Base-by-base conservation (phyloP, 179 eudicot species). In the Patellifolia procumbens region DNA sequence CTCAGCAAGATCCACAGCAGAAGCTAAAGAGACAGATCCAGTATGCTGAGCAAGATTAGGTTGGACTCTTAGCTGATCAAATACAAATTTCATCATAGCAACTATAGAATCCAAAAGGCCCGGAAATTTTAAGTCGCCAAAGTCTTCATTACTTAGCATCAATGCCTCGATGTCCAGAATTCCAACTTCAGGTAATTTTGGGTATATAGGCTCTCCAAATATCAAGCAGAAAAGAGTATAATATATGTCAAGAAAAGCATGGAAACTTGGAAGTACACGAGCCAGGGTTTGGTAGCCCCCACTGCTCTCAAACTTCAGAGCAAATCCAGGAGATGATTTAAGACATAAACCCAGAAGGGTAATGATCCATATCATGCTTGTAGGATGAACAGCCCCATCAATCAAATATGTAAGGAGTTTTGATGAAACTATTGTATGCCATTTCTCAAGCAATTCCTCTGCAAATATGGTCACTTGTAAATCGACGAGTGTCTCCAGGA, bases 311-410 rank as follows among this genome's bases (percentile, higher is more conserved):
- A 93, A 93, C 68, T 87, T 90, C 26, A 89, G 91, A 51, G 97
- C 82, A 84, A 93, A 93, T 58, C 88, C 83, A 46, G 92, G 91
- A 53, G 98, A 92, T 55, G 98, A 92, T 28, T 88, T 85, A 75
- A 93, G 92, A 77, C 90, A 90, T 70, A 92, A 88, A 67, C 98
- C 97, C 26, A 93, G 88, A 79, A 92, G 89, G 79, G 97, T 93
- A 90, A 92, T 92, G 72, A 92, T 86, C 98, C 97, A 93, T 74
- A 94, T 87, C 91, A 93, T 93, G 77, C 92, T 92, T 59, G 96
- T 86, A 53, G 97, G 95, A 84, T 92, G 97, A 80, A 93, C 92
- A 71, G 93, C 92, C 78, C 88, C 97, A 76, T 92, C 98, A 74
- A 93, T 91, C 82, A 92, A 93, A 83, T 82, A 86, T n/a, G 96